These are phyloP conservation scores for Candida albicans DNA, from an alignment of 1,139 yeast species.

Conservation along the genomic window DNA sequence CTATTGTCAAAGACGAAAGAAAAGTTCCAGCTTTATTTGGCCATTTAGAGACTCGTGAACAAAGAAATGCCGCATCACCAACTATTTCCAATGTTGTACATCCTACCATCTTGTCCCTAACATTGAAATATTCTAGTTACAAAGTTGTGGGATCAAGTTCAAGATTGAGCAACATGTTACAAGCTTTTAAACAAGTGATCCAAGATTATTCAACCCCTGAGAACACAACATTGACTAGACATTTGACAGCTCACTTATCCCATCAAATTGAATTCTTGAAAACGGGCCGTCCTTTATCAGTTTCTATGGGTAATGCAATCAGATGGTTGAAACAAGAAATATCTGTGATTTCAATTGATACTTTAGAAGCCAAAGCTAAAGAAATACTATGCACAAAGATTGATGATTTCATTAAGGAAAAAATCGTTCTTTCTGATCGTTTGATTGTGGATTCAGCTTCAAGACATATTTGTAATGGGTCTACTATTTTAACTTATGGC, in stretches of 20 bases:
- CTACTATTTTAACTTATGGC: conserved; percentile 84
- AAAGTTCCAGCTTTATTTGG: conserved; percentile 71
- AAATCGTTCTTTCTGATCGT: conserved; percentile 79
- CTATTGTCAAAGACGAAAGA: conserved; percentile 45
- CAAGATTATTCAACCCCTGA: conserved; percentile 80
- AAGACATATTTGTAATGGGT: conserved; percentile 71
- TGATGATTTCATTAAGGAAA: conserved; percentile 79
- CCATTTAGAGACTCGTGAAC: conserved; percentile 83
- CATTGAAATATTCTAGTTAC: conserved; percentile 80
- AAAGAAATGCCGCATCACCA: conserved; percentile 62
- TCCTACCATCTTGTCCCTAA: conserved; percentile 77
- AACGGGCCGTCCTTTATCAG: conserved; percentile 87
- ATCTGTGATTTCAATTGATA: conserved; percentile 70
- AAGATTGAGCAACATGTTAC: conserved; percentile 82
- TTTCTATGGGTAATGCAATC: conserved; percentile 97
- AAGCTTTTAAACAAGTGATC: conserved; percentile 80
- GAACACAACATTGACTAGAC: conserved; percentile 82
- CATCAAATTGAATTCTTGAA: conserved; percentile 92
- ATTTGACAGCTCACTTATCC: conserved; percentile 84
- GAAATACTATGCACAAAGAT: conserved; percentile 63
- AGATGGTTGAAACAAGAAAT: conserved; percentile 96
- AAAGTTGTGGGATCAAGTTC: conserved; percentile 87
- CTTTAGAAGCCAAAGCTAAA: conserved; percentile 74
- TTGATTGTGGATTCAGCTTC: conserved; percentile 84
- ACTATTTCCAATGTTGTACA: conserved; percentile 73